Evolutionary conservation across 805 yeast species (phyloP), one percentile per base, ranked within the genome.

Genomic region (Spathaspora sp.): DNA sequence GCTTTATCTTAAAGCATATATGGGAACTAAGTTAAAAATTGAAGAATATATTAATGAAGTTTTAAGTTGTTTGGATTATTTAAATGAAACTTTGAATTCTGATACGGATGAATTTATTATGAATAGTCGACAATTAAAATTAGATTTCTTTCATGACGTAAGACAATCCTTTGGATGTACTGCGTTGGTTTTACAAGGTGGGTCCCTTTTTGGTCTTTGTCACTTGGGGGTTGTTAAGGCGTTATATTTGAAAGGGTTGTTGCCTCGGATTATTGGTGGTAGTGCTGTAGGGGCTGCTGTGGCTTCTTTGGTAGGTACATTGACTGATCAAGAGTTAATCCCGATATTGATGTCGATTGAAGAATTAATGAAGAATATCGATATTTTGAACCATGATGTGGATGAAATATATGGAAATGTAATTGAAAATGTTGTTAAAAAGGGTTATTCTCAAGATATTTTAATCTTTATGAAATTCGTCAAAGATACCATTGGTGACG

Each of bases 211-310:
- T 70, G 98, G 99, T 0, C 72, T 94, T 55, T 92, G 96, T 60
- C 99, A 94, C 66, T 64, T 94, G 35, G 99, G 99, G 1, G 97
- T 92, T 1, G 88, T 93, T 8, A 86, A 87, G 55, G 93, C 94
- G 0, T 73, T 94, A n/a, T 80, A 86, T 54, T 78, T 79, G 56
- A 83, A 86, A 55, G 86, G 87, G 1, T 69, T 92, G 39, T 72
- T 94, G 48, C 99, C 99, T 0, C 72, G 87, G 42, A 87, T 94
- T 2, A 82, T 93, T 19, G 88, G 93, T 6, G 99, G 99, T 0
- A 87, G 92, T 52, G 94, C 97, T 0, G 87, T 90, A 54, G 99
- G 99, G 1, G 96, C 98, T 0, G 86, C 92, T 1, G 91, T 92
- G 17, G 98, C 97, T 0, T 83, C 96, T 0, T 72, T 90, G 38